A percentile compares a stretch with the other conserved stretches of the same genome.
phyloP scores from a whole-genome alignment of 2,329 filamentous ascomycete genomes.

The Talaromyces rugulosus region DNA sequence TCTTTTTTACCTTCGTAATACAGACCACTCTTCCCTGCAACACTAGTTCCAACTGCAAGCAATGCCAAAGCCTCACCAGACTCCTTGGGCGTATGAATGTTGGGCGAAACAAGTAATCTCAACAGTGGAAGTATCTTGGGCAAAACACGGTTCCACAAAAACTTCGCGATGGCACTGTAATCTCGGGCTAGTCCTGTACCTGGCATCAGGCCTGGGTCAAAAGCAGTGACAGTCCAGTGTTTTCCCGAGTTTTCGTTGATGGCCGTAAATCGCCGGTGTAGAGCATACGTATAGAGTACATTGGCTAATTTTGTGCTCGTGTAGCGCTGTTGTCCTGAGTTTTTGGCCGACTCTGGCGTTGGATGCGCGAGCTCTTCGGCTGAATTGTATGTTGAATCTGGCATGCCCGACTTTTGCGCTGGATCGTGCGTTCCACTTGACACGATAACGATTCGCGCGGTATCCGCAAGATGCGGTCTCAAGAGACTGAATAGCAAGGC shows the following conservation, averaged over 20 bases:
- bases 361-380: conserved; percentile 46
- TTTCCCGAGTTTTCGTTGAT: conserved; percentile 16
- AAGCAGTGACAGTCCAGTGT: conserved; percentile 38
- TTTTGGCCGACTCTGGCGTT: conserved; percentile 19
- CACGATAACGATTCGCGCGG: conserved; percentile 44
- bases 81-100: conserved; percentile 38
- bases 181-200: conserved; percentile 43
- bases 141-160: conserved; percentile 34
- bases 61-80: conserved; percentile 40
- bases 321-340: conserved; percentile 39
- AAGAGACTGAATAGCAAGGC: conserved; percentile 49
- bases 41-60: conserved; percentile 33
- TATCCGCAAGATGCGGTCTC: conserved; percentile 32
- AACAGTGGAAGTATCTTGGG: conserved; percentile 35
- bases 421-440: conserved; percentile 48
- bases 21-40: conserved; percentile 31
- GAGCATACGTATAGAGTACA: conserved; percentile 46
- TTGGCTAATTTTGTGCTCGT: conserved; percentile 46
- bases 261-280: conserved; percentile 32
- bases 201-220: conserved; percentile 49
- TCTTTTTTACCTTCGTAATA: conserved; percentile 44
- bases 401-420: conserved; percentile 38
- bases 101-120: conserved; percentile 26
- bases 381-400: conserved; percentile 40
- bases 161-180: conserved; percentile 21